Evolutionary conservation across 805 yeast species (phyloP).

Genomic region (Wickerhamiella hasegawae): DNA sequence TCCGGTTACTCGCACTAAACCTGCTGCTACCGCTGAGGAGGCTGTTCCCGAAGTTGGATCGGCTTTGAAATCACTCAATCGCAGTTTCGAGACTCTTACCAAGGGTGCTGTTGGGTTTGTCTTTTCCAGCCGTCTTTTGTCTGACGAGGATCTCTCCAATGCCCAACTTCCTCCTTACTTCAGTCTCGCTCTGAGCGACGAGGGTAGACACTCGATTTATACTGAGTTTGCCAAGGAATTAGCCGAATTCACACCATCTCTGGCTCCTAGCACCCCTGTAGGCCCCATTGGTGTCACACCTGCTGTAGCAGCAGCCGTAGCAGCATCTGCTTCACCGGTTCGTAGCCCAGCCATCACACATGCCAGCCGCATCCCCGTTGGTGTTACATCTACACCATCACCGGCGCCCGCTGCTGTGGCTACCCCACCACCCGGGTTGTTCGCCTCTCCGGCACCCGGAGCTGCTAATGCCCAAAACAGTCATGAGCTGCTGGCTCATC

Average conservation of each 20-base stretch:
- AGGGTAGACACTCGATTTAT: background rate
- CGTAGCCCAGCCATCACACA: constrained; percentile 15
- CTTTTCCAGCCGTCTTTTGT: constrained; percentile 14
- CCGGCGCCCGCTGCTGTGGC: constrained; percentile 33
- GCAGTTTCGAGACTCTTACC: constrained; percentile 11
- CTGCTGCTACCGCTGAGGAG: background rate
- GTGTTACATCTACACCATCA: constrained; percentile 11
- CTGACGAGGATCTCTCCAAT: constrained; percentile 15
- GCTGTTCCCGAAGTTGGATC: constrained; percentile 5
- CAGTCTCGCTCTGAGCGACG: background rate
- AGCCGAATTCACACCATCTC: background rate
- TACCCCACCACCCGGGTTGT: constrained; percentile 66
- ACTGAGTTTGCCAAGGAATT: background rate
- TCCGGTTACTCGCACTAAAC: background rate
- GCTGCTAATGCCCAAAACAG: constrained; percentile 29
- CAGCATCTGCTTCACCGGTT: too few relatives aligned
- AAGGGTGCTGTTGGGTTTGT: constrained; percentile 14
- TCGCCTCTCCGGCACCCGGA: constrained; percentile 17
- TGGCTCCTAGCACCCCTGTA: too few relatives aligned
- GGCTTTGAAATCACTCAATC: constrained; percentile 8
- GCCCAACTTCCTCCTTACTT: constrained; percentile 1
- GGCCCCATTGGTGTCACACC: too few relatives aligned
- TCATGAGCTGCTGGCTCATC: constrained; percentile 66
- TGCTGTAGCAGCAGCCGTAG: too few relatives aligned
- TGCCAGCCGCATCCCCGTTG: constrained; percentile 19